Evolutionary conservation across 768 basidiomycete genomes (phyloP), one percentile per base, ranked within the genome.

Genomic region (Lactarius sanguifluus): DNA sequence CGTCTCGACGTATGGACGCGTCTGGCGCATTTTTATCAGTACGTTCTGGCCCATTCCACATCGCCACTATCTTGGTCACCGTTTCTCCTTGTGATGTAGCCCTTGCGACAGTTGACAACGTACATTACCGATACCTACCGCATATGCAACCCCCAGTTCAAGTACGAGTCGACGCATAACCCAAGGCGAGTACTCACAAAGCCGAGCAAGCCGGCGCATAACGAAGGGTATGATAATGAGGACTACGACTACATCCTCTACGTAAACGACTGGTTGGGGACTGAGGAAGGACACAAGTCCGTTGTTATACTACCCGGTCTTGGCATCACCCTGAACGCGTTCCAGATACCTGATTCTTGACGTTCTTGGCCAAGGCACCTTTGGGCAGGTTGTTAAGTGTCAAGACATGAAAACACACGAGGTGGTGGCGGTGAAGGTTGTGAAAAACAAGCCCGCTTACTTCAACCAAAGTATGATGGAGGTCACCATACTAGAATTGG

Each of bases 381-480:
- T 99, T 72, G 97, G 97, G 10, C 97, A 99, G 77, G 97, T 99
- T 38, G 97, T 98, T 72, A 99, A 99, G 77, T 99, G 97, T 75
- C 97, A 98, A 77, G 98, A 99, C 75, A 96, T 98, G 90, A 94
- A 96, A 81, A 97, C 94, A 36, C 95, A 98, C 77, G 96, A 98
- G 75, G 93, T 98, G 62, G 94, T 97, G 54, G 97, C 97, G 28
- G 97, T 99, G 68, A 99, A 98, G 78, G 97, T 99, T 9, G 94
- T 99, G 71, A 99, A 99, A 82, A 99, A 99, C 78, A 99, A 98
- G 78, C 97, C 96, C 6, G 97, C 97, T 0, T 99, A 99, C 80
- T 95, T 97, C 78, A 98, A 98, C 75, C 97, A 99, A 79, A 94
- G 91, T 77, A 98, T 97, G 92, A 99, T 99, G 97, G 97, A 99